Base-by-base conservation (phyloP, 371 early-diverging fungal species). In the Paraphysoderma sedebokerense region DNA sequence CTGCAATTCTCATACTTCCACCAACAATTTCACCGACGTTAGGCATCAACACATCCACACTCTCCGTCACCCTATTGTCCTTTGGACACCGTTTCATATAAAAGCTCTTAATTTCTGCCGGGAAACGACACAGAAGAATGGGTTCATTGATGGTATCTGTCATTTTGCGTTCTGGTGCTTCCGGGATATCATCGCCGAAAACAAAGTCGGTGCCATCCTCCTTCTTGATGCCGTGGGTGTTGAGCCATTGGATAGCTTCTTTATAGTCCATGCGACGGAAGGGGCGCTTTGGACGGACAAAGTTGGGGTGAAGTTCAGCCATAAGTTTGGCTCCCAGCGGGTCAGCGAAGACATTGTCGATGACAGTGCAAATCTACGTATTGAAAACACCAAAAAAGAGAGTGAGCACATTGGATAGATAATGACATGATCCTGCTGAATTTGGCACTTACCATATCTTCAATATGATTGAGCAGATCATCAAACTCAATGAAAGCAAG, bases 1-100 rank as follows among this genome's bases (percentile, higher is more conserved):
- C 82, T 44, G 82, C 76, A 61, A 89, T 89, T 70, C 99, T 83
- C 99, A 99, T 99, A 57, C 90, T 89, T 34, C 98, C 99, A 62
- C 99, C 99, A 32, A 96, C 90, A 70, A 99, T 96, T 72, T 99
- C 99, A 54, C 99, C 99, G 44, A 99, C 98, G 53, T 80, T 82
- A 32, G 99, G 99, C 85, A 98, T 96, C 59, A 99, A 77, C 29
- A 99, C 80, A 68, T 99, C 99, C 27, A 93, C 92, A 54, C 85
- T 85, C 71, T 98, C 93, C 13, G 99, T 99, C 35, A 91, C 70
- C 4, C 83, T 67, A 24, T 63, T 67, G 56, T 91, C 87, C 13
- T 85, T 79, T 44, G 73, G 72, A 59, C 82, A 82, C 44, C 80
- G 74, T 62, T 87, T 89, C 98, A 99, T 98, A 70, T 99, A 99